Percentiles rank a stretch among this genome's conserved stretches.
Evolutionary conservation across 306 rosid genomes (phyloP).

Genomic region (Sophora flavescens): DNA sequence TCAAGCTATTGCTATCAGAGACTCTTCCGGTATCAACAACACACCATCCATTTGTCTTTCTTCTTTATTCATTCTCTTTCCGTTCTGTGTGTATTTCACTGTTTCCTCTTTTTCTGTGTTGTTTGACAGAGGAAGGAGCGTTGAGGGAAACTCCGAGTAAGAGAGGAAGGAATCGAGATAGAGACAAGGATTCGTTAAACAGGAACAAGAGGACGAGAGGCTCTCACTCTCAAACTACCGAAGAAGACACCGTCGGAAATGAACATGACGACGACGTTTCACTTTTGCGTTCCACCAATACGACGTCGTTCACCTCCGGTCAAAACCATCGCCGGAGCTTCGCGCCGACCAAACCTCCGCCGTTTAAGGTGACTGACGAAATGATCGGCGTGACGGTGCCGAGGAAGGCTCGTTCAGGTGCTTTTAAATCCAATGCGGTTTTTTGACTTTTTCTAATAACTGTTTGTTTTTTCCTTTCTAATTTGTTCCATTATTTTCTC

Average conservation of each 20-base stretch:
- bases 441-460: conserved; percentile 13
- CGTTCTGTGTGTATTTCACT: neutral
- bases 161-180: conserved; percentile 52
- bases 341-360: conserved; percentile 45
- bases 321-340: conserved; percentile 54
- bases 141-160: conserved; percentile 49
- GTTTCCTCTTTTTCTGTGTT: neutral
- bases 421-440: neutral
- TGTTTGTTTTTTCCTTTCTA: neutral
- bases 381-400: conserved; percentile 71
- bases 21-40: conserved; percentile 54
- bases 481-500: neutral
- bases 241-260: conserved; percentile 56
- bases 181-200: conserved; percentile 39
- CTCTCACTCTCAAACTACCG: conserved; percentile 51
- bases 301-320: conserved; percentile 41
- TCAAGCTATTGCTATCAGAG: conserved; percentile 50
- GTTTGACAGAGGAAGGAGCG: conserved; percentile 53
- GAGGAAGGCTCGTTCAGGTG: conserved; percentile 88
- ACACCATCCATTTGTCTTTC: neutral
- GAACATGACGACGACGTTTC: conserved; percentile 51
- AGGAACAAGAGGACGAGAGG: conserved; percentile 60
- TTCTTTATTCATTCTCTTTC: neutral
- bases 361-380: conserved; percentile 52
- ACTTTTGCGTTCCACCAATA: conserved; percentile 46